These are phyloP conservation scores for Aspergillus sp. DNA, from an alignment of 2,329 filamentous ascomycete genomes.

Conservation along the genomic window DNA sequence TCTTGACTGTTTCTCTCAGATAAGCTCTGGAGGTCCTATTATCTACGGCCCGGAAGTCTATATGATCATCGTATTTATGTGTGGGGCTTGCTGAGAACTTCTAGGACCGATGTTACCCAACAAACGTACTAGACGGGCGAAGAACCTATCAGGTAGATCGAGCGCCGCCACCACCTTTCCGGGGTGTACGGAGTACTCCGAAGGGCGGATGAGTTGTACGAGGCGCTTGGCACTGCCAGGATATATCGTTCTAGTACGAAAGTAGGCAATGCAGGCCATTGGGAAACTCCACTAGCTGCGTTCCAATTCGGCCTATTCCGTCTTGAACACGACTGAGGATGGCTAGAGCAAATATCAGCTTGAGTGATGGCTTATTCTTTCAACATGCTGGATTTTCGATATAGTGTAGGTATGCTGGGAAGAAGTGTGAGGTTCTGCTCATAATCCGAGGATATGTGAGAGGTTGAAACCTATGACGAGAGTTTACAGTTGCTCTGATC, in stretches of 20 bases:
- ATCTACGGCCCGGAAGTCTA: not conserved
- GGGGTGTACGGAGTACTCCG: not conserved
- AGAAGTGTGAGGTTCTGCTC: not conserved
- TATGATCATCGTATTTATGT: not conserved
- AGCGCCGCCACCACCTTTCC: not conserved
- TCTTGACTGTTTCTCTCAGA: not conserved
- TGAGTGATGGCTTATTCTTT: not conserved
- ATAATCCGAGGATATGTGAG: not conserved
- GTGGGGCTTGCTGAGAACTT: not conserved
- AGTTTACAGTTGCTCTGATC: not conserved
- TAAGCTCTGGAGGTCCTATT: not conserved
- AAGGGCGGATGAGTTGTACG: not conserved
- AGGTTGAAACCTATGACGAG: not conserved
- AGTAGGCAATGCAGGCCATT: not conserved
- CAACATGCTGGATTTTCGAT: not conserved
- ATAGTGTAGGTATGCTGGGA: not conserved
- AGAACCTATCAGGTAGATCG: not conserved
- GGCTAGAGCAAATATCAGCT: not conserved
- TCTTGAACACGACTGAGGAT: not conserved
- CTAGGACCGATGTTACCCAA: not conserved
- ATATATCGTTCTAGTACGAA: not conserved
- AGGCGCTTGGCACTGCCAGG: not conserved
- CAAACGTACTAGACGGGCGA: not conserved
- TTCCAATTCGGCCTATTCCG: not conserved
- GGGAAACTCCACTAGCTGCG: not conserved